Evolutionary conservation across 1,284 basidiomycete genomes (phyloP).

Genomic region (Moniliophthora roreri): DNA sequence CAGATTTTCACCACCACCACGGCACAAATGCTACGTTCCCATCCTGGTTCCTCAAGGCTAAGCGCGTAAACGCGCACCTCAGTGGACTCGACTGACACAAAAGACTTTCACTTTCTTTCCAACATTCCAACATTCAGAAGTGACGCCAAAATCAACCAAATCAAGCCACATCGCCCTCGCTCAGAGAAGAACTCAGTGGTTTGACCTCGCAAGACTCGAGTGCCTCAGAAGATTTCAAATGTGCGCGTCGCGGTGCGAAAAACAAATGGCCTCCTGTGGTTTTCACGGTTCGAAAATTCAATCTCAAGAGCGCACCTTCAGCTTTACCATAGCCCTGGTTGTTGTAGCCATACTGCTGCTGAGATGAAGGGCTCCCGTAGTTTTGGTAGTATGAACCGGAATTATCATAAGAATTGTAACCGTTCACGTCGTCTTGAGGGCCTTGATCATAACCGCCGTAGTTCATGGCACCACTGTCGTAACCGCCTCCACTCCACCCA

Average conservation of each 20-base stretch:
- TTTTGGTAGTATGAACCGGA: conserved; percentile 67
- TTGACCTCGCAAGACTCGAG: conserved; percentile 16
- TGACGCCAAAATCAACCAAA: neutral
- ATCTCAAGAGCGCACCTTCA: conserved; percentile 82
- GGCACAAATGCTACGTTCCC: neutral
- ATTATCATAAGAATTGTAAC: conserved; percentile 67
- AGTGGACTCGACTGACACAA: neutral
- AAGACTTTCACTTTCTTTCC: neutral
- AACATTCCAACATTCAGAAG: neutral
- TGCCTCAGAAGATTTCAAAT: conserved; percentile 8
- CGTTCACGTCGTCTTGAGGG: conserved; percentile 54
- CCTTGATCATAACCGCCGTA: conserved; percentile 62
- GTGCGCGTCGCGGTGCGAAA: conserved; percentile 18
- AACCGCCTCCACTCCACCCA: conserved; percentile 35
- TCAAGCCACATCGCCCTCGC: neutral
- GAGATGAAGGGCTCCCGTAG: conserved; percentile 47
- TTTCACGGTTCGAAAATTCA: conserved; percentile 32
- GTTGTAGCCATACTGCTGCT: conserved; percentile 45
- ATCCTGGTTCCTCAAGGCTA: neutral
- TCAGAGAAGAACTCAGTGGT: conserved; percentile 11
- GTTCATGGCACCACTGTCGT: conserved; percentile 29
- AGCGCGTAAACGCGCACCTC: neutral
- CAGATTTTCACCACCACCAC: conserved; percentile 16
- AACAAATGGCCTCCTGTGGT: conserved; percentile 21
- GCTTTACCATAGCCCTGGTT: conserved; percentile 60